phyloP scores from a whole-genome alignment of 192 early-diverging fungal species.

The Umbelopsis ramanniana region DNA sequence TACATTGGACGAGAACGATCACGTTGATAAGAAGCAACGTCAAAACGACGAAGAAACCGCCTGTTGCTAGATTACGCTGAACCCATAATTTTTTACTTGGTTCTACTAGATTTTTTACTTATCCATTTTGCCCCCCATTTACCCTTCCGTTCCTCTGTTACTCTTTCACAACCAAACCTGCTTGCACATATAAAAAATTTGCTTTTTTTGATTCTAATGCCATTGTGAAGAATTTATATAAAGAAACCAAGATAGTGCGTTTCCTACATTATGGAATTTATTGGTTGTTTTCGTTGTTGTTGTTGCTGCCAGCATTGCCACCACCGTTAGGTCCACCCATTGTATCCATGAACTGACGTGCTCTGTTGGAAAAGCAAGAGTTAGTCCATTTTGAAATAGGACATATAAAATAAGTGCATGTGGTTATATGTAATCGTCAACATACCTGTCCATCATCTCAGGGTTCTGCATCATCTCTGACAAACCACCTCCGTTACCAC shows the following conservation, averaged over 20 bases:
- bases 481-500: slow-evolving; percentile 59
- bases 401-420: too few species aligned
- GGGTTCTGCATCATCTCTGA: slow-evolving; percentile 77
- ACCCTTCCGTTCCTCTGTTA: background rate
- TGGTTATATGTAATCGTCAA: too few species aligned
- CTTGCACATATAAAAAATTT: background rate
- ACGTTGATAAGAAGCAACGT: slow-evolving; percentile 6
- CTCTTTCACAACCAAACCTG: background rate
- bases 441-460: slow-evolving; percentile 57
- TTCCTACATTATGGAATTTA: background rate
- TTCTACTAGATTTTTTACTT: too few species aligned
- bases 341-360: slow-evolving; percentile 46
- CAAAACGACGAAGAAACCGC: background rate
- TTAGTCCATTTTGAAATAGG: background rate
- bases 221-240: slow-evolving; percentile 2
- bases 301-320: slow-evolving; percentile 21
- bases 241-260: slow-evolving; percentile 11
- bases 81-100: background rate
- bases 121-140: background rate
- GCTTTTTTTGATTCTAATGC: slow-evolving; percentile 16
- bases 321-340: slow-evolving; percentile 34
- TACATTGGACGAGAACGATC: background rate
- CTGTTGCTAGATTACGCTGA: background rate
- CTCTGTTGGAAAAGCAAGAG: slow-evolving; percentile 33
- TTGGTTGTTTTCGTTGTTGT: slow-evolving; percentile 13